Base-by-base conservation (phyloP, 2,329 filamentous ascomycete genomes). In the Talaromyces rugulosus region DNA sequence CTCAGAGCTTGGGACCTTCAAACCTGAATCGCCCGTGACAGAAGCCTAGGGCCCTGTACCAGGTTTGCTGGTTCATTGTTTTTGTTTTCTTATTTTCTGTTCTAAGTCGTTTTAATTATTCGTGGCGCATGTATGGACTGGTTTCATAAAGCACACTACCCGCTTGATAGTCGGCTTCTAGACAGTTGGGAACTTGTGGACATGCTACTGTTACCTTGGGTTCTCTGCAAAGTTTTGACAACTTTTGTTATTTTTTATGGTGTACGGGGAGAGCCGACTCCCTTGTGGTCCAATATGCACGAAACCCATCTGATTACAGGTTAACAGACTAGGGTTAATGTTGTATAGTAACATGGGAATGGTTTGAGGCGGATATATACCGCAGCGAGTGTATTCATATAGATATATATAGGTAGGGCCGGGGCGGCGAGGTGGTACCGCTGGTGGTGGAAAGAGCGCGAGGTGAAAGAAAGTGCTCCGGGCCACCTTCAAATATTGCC, bases 1-100 rank as follows among this genome's bases (percentile, higher is more conserved):
- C 33, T 82, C 89, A 64, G 89, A 96, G 76, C 76, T 96, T 60
- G 85, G 87, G 52, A 82, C 80, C 50, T 89, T 94, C 70, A 81
- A 85, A 34, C 33, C 53, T 27, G 62, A 70, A 5, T 60, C 67
- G 14, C 59, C 68, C 6, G 50, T 55, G n/a, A 58, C 60, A 42
- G 64, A 62, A 52, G 55, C 53, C 12, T 63, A 59, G 44, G 55
- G 61, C 16, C 51, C 63, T 33, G 27, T 56, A 33, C 63, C 50
- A 54, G 28, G 40, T 56, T 28, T 27, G n/a, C 28, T 40, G 6
- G 7, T 23, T 44, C 33, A 14, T 23, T 23, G 40, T 40, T 28
- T 5, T 56, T 27, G 36, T 40, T 7, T 56, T 33, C 16, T 33
- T 18, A n/a, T 23, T 23, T 23, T 23, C 2, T 23, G 23, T n/a